Percentiles rank a stretch among this genome's conserved stretches.
Conservation (phyloP, 805 yeast genomes). For the Nakazawaea holstii region DNA sequence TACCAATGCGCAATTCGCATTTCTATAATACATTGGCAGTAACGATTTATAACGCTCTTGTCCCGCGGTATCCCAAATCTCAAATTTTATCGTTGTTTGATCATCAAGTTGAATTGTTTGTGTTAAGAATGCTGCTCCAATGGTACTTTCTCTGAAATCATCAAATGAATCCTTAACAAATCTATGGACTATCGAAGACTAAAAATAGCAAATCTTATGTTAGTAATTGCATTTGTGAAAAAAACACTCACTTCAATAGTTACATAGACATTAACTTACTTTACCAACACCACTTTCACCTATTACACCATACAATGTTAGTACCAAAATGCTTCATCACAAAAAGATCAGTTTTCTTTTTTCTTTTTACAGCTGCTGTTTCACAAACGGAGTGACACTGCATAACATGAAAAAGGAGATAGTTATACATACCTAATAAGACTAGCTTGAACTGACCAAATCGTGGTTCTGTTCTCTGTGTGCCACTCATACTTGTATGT, state of each 20-base stretch:
- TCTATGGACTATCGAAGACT: slow-evolving; percentile 57
- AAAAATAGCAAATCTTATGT: neutral
- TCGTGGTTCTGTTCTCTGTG: slow-evolving; percentile 17
- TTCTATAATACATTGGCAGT: slow-evolving; percentile 81
- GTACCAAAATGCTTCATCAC: neutral
- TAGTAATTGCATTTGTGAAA: neutral
- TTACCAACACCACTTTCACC: slow-evolving; percentile 73
- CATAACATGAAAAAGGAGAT: neutral
- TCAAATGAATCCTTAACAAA: slow-evolving; percentile 72
- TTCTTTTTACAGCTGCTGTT: no score
- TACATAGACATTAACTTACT: slow-evolving; percentile 9
- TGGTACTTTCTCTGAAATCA: slow-evolving; percentile 71
- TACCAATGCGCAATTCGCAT: slow-evolving; percentile 74
- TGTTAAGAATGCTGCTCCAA: slow-evolving; percentile 80
- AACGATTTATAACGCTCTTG: slow-evolving; percentile 74
- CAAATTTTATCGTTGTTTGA: slow-evolving; percentile 56
- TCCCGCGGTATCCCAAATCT: slow-evolving; percentile 87
- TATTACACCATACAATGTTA: slow-evolving; percentile 12
- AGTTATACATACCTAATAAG: slow-evolving; percentile 29
- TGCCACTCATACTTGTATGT: neutral
- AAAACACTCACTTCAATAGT: neutral
- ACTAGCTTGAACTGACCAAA: slow-evolving; percentile 58
- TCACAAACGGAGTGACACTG: no score
- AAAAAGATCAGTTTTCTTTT: no score
- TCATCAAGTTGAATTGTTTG: slow-evolving; percentile 57